Evolutionary conservation across 352 stramenopile genomes (phyloP), one percentile per base, ranked within the genome.

Genomic region (Globisporangium uncinulatum): DNA sequence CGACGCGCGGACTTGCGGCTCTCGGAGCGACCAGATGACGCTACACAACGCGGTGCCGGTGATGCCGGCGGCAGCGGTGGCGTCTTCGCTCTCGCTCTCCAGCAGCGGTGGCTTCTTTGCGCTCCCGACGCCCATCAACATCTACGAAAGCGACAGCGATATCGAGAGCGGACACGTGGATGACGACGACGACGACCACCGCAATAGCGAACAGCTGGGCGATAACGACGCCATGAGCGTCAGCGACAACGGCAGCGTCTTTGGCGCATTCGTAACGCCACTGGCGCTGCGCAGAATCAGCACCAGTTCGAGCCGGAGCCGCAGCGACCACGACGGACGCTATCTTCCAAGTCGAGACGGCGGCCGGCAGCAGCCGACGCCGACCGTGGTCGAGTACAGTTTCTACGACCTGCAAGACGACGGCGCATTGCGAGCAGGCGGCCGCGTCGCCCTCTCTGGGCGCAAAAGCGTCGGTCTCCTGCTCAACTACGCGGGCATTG

Each of bases 391-490:
- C 34, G 73, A 84, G 65, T 87, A 71, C 54, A 56, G 54, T 11
- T 82, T 83, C 61, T 89, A 86, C 57, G 74, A 83, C 48, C 71
- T 89, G 7, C 71, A 89, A 65, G 54, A 61, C 8, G 78, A 89
- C 42, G 81, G 80, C 44, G 76, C 84, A 29, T 54, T 94, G 37
- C 76, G 84, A 29, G 54, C 66, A 15, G 84, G 84, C 34, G 82
- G 82, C 45, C 63, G 69, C 24, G 63, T 79, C 50, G 45, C 61
- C 46, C 68, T 94, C 15, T 63, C 78, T 48, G 74, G 68, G n/a
- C 62, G 71, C 32, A 57, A 59, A 3, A 71, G 66, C 1, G 44
- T 82, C n/a, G 85, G 85, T 0, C 52, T 94, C 8, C 51, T 94
- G 42, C 50, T 90, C 42, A 87, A 91, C 53, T 92, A 92, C 44